Conservation (phyloP, 148 eudicot species). For the Mesembryanthemum crystallinum region DNA sequence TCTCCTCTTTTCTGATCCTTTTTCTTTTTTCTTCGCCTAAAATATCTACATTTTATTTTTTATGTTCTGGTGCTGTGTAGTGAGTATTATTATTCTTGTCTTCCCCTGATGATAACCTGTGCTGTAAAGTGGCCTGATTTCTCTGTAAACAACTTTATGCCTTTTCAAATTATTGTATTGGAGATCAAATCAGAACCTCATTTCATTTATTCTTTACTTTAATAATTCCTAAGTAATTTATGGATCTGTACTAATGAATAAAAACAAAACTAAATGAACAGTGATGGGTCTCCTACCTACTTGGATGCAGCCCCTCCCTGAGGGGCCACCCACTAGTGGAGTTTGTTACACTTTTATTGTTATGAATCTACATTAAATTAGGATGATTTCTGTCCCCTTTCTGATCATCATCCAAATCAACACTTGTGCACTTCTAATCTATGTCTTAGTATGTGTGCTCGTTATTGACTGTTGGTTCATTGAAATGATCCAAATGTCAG, state of each 20-base stretch:
- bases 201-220: slow-evolving; percentile 27
- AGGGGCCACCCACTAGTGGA: slow-evolving; percentile 18
- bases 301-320: slow-evolving; percentile 12
- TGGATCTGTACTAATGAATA: slow-evolving; percentile 20
- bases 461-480: slow-evolving; percentile 22
- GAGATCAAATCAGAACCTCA: slow-evolving; percentile 26
- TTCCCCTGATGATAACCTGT: slow-evolving; percentile 29
- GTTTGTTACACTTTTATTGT: background rate
- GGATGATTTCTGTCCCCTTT: background rate
- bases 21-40: background rate
- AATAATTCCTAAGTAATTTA: slow-evolving; percentile 25
- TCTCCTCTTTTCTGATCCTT: background rate
- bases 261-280: slow-evolving; percentile 12
- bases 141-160: slow-evolving; percentile 27
- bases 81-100: slow-evolving; percentile 36
- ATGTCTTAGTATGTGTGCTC: too few relatives aligned
- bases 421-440: background rate
- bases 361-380: background rate
- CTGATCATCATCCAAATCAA: slow-evolving; percentile 8
- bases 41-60: slow-evolving; percentile 3
- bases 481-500: slow-evolving; percentile 37
- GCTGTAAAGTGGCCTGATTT: slow-evolving; percentile 40
- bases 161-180: slow-evolving; percentile 31
- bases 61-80: slow-evolving; percentile 17
- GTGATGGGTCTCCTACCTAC: slow-evolving; percentile 26